Evolutionary conservation across 2,329 filamentous ascomycete genomes (phyloP).

Genomic region (Aureobasidium sp.): DNA sequence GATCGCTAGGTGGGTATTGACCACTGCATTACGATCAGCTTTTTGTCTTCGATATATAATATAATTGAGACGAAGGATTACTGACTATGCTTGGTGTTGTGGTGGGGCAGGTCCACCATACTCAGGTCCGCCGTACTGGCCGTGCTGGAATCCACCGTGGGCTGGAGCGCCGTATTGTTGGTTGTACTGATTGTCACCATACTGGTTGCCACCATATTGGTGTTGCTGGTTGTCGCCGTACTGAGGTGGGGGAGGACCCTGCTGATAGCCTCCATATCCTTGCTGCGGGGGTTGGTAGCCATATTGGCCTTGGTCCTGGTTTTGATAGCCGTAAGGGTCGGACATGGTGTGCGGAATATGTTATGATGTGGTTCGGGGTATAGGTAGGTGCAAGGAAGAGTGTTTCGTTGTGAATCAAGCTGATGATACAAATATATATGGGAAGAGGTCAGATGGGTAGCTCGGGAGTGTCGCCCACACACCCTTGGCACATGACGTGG

Average conservation of each 20-base stretch:
- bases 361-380: not conserved
- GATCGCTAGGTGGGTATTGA: slow-evolving; percentile 24
- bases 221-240: slow-evolving; percentile 17
- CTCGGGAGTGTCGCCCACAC: not conserved
- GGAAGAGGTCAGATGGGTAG: slow-evolving; percentile 4
- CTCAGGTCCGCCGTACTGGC: slow-evolving; percentile 27
- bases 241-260: slow-evolving; percentile 14
- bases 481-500: slow-evolving; percentile 10
- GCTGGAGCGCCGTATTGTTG: slow-evolving; percentile 33
- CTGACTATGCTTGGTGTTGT: slow-evolving; percentile 26
- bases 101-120: slow-evolving; percentile 30
- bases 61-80: slow-evolving; percentile 21
- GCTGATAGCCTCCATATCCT: slow-evolving; percentile 19
- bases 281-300: slow-evolving; percentile 10
- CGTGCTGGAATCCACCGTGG: slow-evolving; percentile 44
- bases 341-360: slow-evolving; percentile 38
- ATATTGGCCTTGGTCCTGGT: slow-evolving; percentile 18
- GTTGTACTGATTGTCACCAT: slow-evolving; percentile 20
- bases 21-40: slow-evolving; percentile 16
- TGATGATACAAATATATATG: not conserved
- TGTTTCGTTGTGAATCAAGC: not conserved
- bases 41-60: slow-evolving; percentile 21
- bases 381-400: not conserved
- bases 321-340: slow-evolving; percentile 42
- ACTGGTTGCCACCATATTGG: slow-evolving; percentile 20